A percentile compares a stretch with the other conserved stretches of the same genome.
Conservation (phyloP, 2,329 filamentous ascomycete genomes). For the Akanthomyces muscarius region DNA sequence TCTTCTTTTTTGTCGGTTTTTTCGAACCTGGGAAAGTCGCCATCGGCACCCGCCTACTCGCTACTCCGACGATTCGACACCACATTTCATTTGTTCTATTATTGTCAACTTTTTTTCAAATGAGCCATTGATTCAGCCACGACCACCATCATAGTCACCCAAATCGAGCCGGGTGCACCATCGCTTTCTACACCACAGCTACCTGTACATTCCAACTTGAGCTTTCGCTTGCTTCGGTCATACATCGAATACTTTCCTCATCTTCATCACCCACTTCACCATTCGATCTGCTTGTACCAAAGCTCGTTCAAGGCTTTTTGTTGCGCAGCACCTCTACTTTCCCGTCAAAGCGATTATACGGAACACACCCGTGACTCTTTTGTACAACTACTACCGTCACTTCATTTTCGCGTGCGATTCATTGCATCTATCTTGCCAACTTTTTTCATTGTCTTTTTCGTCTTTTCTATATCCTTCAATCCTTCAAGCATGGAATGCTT, state of each 20-base stretch:
- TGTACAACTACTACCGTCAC: constrained; percentile 19
- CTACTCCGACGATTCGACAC: constrained; percentile 31
- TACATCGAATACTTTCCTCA: constrained; percentile 9
- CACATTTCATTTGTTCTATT: constrained; percentile 35
- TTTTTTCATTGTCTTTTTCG: constrained; percentile 23
- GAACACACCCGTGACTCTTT: constrained; percentile 11
- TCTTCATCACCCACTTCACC: constrained; percentile 10
- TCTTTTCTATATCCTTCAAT: constrained; percentile 18
- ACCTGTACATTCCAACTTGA: constrained; percentile 33
- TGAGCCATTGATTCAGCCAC: constrained; percentile 40
- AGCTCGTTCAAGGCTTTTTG: background rate
- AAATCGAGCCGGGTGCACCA: constrained; percentile 22
- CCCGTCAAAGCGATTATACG: constrained; percentile 13
- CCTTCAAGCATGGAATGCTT: constrained; percentile 69
- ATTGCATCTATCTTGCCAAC: constrained; percentile 27
- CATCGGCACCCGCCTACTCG: constrained; percentile 27
- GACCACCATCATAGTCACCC: constrained; percentile 26
- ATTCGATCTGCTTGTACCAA: constrained; percentile 8
- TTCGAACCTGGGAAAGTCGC: constrained; percentile 29
- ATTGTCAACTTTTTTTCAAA: constrained; percentile 30
- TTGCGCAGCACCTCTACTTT: constrained; percentile 11
- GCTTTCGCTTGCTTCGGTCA: constrained; percentile 20
- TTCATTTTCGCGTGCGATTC: constrained; percentile 25
- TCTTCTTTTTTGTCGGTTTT: constrained; percentile 31
- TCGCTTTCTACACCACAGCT: constrained; percentile 24